Evolutionary conservation across 257 asterid species (phyloP), one percentile per base, ranked within the genome.

Genomic region (Capsicum baccatum): DNA sequence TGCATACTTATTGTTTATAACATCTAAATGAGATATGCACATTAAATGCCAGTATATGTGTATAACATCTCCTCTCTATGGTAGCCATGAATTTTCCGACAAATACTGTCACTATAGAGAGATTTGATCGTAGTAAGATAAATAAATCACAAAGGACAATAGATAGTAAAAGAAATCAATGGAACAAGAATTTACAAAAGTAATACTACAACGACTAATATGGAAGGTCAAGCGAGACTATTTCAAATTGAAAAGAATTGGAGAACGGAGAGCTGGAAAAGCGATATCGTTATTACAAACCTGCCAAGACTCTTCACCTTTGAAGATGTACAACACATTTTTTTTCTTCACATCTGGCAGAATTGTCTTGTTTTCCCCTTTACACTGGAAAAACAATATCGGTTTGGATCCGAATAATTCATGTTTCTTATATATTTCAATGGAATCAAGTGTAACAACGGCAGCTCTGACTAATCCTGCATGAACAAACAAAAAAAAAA

Each of bases 231-330:
- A 39, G 44, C 5, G 44, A 39, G 44, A 39, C 44, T 4, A 39
- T 39, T 39, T 2, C 3, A 2, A 39, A 39, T 39, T 26, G 33
- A 67, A 58, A 26, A 54, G 6, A n/a, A 52, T 1, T 33, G 82
- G 33, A 26, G 33, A 26, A 26, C 33, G 1, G 33, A 26, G 33
- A 26, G 33, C 33, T 26, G 33, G 33, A 26, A 69, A 12, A 60
- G 66, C 37, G 76, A 62, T 42, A 39, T 26, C 58, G 35, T 15
- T 8, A 42, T 10, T 55, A 83, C 79, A 60, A 85, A 95, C 98
- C 98, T 95, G 98, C 98, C 98, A 95, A 76, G 98, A 95, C 68
- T 95, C 98, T 89, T 91, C 92, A 14, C 98, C 98, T 81, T 89
- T 93, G 90, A 95, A 95, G 63, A 83, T 83, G 86, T 93, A 95